Evolutionary conservation across 352 stramenopile species (phyloP), one percentile per base, ranked within the genome.

Genomic region (Globisporangium spiculum): DNA sequence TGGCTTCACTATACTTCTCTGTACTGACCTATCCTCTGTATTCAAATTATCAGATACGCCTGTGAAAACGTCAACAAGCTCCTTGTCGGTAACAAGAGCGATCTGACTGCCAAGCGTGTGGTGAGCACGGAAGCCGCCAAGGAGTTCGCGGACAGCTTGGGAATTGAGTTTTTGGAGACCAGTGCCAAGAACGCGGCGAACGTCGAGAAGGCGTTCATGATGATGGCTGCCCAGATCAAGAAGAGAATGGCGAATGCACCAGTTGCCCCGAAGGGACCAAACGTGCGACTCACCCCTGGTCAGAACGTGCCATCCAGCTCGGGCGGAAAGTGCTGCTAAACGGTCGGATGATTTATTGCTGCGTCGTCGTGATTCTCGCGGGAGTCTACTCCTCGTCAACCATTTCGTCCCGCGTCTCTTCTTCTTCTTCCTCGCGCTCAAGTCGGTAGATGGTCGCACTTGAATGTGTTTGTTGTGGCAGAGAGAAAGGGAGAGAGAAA

Each of bases 71-170:
- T 98, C 83, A 92, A 92, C 80, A 99, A 99, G 83, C 81, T 99
- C 38, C 80, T 99, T 36, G 95, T 99, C 18, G 97, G 97, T 60
- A 99, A 99, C 86, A 99, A 99, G 88, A 98, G 84, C 68, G 97
- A 99, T 92, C 75, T 97, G 67, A 92, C 83, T 63, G 90, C 93
- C 74, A 97, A 98, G 78, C 93, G 90, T 66, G 96, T 98, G 20
- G 96, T 99, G 32, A 94, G 93, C 55, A 97, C 90, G 36, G 94
- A 98, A 34, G 85, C 93, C 32, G 97, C 96, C 26, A 97, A 97
- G 79, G 89, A 93, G 74, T 92, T 97, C 67, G 90, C 90, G 34
- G 86, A 96, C 63, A 95, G 88, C 69, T 66, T 96, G 44, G 88
- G 84, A 53, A 96, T 95, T 77, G 81, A 91, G 72, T 97, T 97